Conservation (phyloP, 257 asterid species). For the Perilla frutescens region DNA sequence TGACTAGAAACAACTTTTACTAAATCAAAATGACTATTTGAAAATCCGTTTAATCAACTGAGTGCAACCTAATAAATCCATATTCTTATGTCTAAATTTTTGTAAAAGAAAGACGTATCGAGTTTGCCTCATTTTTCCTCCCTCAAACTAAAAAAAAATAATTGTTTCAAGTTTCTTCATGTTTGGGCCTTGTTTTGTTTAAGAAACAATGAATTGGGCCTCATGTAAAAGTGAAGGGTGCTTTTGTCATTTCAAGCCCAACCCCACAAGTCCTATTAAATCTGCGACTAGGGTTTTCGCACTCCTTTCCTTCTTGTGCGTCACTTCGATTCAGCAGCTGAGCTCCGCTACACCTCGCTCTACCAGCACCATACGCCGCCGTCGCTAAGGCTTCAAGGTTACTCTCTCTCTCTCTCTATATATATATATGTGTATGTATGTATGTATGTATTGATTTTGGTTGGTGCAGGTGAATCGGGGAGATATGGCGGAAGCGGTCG, state of each 20-base stretch:
- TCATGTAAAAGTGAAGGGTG: not conserved
- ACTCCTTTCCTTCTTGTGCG: not conserved
- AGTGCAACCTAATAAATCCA: too few relatives aligned
- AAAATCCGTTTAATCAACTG: too few relatives aligned
- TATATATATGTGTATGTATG: not conserved
- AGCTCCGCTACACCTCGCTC: not conserved
- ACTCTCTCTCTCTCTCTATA: not conserved
- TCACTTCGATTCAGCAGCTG: conserved; percentile 15
- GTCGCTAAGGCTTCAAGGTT: conserved; percentile 25
- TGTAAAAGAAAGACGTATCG: too few relatives aligned
- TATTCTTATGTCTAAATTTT: too few relatives aligned
- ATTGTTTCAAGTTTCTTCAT: too few relatives aligned
- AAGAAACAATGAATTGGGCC: not conserved
- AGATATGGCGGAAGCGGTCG: conserved; percentile 48
- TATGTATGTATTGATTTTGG: not conserved
- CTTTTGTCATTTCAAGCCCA: not conserved
- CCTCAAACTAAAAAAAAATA: too few relatives aligned
- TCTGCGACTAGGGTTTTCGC: conserved; percentile 30
- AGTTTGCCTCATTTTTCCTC: too few relatives aligned
- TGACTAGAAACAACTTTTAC: too few relatives aligned
- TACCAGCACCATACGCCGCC: conserved; percentile 32
- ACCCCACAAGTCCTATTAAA: conserved; percentile 2
- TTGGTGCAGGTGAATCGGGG: conserved; percentile 28
- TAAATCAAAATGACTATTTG: too few relatives aligned
- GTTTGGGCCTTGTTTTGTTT: too few relatives aligned